phyloP scores from a whole-genome alignment of 2,329 filamentous ascomycete species.

The Nannizzia gypsea region DNA sequence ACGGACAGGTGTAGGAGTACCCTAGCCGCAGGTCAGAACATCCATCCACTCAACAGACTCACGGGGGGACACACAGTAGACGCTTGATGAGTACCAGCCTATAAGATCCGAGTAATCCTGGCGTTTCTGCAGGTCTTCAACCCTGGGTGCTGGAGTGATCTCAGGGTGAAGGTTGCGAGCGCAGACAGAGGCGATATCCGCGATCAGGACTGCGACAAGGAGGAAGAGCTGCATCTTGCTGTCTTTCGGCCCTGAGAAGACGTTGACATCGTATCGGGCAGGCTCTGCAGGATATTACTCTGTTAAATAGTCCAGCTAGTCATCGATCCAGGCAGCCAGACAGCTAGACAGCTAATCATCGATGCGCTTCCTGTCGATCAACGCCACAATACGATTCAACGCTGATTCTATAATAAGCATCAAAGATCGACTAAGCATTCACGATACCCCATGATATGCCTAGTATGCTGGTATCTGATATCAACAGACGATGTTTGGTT shows the following conservation, averaged over 20 bases:
- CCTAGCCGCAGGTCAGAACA: not conserved
- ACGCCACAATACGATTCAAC: not conserved
- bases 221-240: not conserved
- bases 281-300: not conserved
- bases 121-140: not conserved
- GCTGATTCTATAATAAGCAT: too few relatives aligned
- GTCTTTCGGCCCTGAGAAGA: not conserved
- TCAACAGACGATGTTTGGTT: too few relatives aligned
- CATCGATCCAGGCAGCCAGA: not conserved
- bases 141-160: not conserved
- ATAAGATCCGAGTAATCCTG: not conserved
- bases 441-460: too few relatives aligned
- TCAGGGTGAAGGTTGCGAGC: not conserved
- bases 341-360: not conserved
- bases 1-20: not conserved
- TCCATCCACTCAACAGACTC: not conserved
- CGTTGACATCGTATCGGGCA: not conserved
- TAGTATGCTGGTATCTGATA: too few relatives aligned
- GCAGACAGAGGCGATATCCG: not conserved
- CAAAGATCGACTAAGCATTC: too few relatives aligned
- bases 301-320: not conserved
- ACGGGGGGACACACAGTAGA: not conserved
- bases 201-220: not conserved
- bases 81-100: not conserved
- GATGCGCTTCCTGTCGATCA: not conserved